Conservation (phyloP, 805 yeast genomes). For the Kuraishia molischiana region DNA sequence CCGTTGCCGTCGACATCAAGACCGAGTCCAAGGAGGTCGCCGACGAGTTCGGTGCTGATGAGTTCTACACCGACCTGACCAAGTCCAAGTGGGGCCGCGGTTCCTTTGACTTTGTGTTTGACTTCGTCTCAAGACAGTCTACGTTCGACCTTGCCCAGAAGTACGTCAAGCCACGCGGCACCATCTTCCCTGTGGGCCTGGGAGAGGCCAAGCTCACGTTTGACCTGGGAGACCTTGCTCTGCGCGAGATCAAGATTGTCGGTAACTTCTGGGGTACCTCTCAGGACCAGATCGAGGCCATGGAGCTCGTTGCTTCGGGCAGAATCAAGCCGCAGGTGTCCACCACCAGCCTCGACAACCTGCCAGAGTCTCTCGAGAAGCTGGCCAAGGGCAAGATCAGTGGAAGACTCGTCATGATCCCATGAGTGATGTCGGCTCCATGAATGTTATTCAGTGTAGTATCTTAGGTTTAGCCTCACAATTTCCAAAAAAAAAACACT, state of each 20-base stretch:
- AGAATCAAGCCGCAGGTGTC: constrained; percentile 26
- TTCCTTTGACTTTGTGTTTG: constrained; percentile 26
- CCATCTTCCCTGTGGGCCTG: constrained; percentile 32
- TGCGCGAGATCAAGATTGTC: constrained; percentile 28
- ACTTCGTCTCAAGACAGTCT: constrained; percentile 11
- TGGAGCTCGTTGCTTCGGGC: constrained; percentile 31
- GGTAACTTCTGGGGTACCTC: constrained; percentile 36
- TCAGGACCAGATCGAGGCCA: constrained; percentile 29
- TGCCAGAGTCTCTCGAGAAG: constrained; percentile 25
- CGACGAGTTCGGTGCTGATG: constrained; percentile 28
- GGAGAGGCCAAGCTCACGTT: constrained; percentile 23
- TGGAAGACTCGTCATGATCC: constrained; percentile 27
- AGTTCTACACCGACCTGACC: constrained; percentile 22
- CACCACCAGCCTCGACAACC: constrained; percentile 19
- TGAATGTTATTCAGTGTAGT: too few relatives aligned
- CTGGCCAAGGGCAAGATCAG: constrained; percentile 26
- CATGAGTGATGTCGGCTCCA: background rate
- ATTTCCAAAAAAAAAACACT: too few relatives aligned
- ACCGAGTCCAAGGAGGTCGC: constrained; percentile 19
- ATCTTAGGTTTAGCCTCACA: too few relatives aligned
- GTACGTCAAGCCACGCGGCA: constrained; percentile 26
- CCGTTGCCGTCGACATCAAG: constrained; percentile 16
- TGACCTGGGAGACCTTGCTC: constrained; percentile 25
- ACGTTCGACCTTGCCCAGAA: constrained; percentile 17
- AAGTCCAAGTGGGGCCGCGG: constrained; percentile 17